Evolutionary conservation across 352 stramenopile species (phyloP), one percentile per base, ranked within the genome.

Genomic region (Phytopythium mirpurense): DNA sequence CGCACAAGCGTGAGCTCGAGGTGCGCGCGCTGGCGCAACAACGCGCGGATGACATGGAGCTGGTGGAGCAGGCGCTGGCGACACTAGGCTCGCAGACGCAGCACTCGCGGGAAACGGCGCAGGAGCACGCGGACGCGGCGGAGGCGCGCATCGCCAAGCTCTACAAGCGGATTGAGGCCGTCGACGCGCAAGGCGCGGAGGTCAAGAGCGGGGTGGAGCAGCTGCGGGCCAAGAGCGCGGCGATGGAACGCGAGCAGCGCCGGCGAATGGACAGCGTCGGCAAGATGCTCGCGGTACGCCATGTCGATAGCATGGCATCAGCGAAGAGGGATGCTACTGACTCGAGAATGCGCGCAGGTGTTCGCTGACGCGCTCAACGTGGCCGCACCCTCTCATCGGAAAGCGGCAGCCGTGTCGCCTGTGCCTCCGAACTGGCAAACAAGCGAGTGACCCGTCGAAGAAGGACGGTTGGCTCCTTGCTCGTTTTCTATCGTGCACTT

Each of bases 301-400:
- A 1, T 36, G 26, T 32, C 43, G 10, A 34, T 9, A 15, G 26
- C n/a, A 1, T 36, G 18, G 42, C 2, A 14, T 2, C 2, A 26
- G 42, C 14, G 27, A n/a, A n/a, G 4, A 6, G 37, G 24, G 26
- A 21, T 7, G 21, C 49, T 19, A 9, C 11, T 56, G n/a, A 34
- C 56, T n/a, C 19, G 15, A 16, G 18, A 21, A 15, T 18, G 27
- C 24, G 29, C 26, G 16, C 59, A 79, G 77, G 71, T 90, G 29
- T 88, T 90, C 57, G 75, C 80, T 1, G 80, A 90, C 32, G 66
- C 80, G 11, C 57, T 90, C n/a, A 79, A 88, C 46, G 73, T 88
- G 2, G 72, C 78, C 7, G 67, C 70, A 1, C 29, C n/a, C 15
- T 27, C 19, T 12, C 16, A 18, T 2, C 15, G 15, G n/a, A 24